Evolutionary conservation across 768 basidiomycete species (phyloP).

Genomic region (Grammothele lineata): DNA sequence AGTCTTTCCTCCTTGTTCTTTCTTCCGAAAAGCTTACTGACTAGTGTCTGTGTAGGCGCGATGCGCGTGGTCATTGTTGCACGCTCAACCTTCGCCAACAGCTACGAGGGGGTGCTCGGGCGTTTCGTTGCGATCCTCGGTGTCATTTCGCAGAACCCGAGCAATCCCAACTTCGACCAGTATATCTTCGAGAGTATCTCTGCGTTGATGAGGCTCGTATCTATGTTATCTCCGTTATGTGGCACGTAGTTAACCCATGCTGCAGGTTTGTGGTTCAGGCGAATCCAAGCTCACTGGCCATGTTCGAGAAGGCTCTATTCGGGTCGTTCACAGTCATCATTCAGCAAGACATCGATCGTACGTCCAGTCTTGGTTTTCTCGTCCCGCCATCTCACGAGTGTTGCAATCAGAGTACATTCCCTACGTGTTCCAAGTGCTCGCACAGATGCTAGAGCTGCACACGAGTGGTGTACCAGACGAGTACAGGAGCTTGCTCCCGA

Average conservation of each 20-base stretch:
- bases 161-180: conserved; percentile 97
- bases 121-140: conserved; percentile 83
- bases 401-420: conserved; percentile 80
- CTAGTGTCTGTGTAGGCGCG: conserved; percentile 49
- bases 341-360: conserved; percentile 91
- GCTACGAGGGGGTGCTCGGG: conserved; percentile 57
- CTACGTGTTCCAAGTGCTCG: conserved; percentile 94
- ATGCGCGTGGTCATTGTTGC: conserved; percentile 94
- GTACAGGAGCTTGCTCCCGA: conserved; percentile 76
- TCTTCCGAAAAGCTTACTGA: not conserved
- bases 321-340: conserved; percentile 85
- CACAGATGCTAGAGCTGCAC: conserved; percentile 92
- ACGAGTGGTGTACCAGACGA: conserved; percentile 57
- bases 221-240: conserved; percentile 27
- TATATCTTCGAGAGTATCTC: conserved; percentile 96
- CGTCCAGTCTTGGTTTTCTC: conserved; percentile 22
- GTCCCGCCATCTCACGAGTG: not conserved
- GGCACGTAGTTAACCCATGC: not conserved
- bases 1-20: conserved; percentile 25
- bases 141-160: conserved; percentile 90
- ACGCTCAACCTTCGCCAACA: conserved; percentile 67
- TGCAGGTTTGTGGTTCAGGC: conserved; percentile 76
- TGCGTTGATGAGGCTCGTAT: conserved; percentile 91
- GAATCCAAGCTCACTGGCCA: conserved; percentile 57
- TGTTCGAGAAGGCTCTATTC: conserved; percentile 81